Base-by-base conservation (phyloP, 331 rosid species). In the Quercus phellos region DNA sequence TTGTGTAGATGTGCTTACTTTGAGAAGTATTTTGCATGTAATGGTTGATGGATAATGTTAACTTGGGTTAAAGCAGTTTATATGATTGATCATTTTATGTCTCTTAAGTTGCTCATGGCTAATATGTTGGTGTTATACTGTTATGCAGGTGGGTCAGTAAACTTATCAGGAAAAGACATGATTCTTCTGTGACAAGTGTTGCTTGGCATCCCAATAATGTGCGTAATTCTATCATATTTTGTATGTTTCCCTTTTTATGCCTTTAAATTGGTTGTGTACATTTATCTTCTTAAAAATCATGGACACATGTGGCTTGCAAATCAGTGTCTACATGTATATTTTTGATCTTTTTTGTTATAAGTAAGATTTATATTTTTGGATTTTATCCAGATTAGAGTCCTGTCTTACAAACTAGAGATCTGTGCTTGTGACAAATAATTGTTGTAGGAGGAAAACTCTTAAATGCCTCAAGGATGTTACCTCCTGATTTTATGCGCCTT, bases 171-270 rank as follows among this genome's bases (percentile, higher is more conserved):
- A 94, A 91, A 88, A 82, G 91, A 55, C 99, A 92, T 5, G 90
- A 91, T 34, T 94, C 99, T 82, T 94, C 98, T 46, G 98, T 94
- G 83, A 94, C 98, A 34, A 83, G 86, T 81, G 97, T 94, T 61
- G 93, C 98, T 82, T 94, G 99, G 98, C 98, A 94, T 88, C 97
- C 99, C 8, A 68, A 92, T 84, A 94, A 94, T 90, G 99, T 93
- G 71, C 6, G 93, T 73, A 73, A 69, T 67, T 80, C 80, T 63
- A 67, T 51, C 27, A 42, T 21, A 17, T 46, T 46, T 59, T 60
- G 3, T 51, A 7, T 19, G 11, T 63, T 11, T 61, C 58, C 46
- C 0, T 43, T 72, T 27, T n/a, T 79, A 19, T 19, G 22, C 56
- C 3, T 61, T 27, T 9, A 38, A 32, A 46, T 64, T 60, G 75